Base-by-base conservation (phyloP, 2,329 filamentous ascomycete genomes). In the Alternaria triticimaculans region DNA sequence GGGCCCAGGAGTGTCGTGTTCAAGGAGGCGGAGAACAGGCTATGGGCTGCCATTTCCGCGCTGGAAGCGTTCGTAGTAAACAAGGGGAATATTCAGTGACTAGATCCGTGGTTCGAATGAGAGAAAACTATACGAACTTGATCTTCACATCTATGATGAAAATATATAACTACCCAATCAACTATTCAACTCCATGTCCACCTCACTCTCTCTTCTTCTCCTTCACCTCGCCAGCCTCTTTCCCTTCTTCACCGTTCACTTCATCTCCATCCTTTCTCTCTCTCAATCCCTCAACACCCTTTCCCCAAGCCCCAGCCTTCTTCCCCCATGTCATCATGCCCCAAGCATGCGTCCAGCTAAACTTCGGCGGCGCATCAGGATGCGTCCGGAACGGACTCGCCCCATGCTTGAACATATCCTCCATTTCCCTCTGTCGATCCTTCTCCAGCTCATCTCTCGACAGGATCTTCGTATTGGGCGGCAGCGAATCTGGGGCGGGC, bases 51-150 rank as follows among this genome's bases (percentile, higher is more conserved):
- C 48, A 89, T 97, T 73, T 84, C 90, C 90, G 92, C 89, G 4
- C 80, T 98, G 26, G 93, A 98, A 78, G 92, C 86, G 0, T 98
- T 98, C 77, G 92, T 98, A 20, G 92, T 96, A n/a, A 97, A 97
- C 77, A 94, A 94, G 82, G 96, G 96, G 18, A 89, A 90, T 67
- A 92, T 97, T n/a, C 64, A 67, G 62, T 74, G 71, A 74, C 71
- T 74, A 37, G 70, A 72, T 66, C 70, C 71, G n/a, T 74, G 71
- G 70, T 74, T 72, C 44, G 69, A 74, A 43, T 72, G 43, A 60
- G 25, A 5, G 28, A 7, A 9, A 18, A 21, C 28, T 20, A n/a
- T 4, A 55, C 8, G 21, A 23, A 21, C 15, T 25, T 37, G 7
- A 15, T 28, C 25, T 57, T 28, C 25, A 30, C 6, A 14, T 53